Base-by-base conservation (phyloP, 345 rosid genomes). In the Hevea brasiliensis region DNA sequence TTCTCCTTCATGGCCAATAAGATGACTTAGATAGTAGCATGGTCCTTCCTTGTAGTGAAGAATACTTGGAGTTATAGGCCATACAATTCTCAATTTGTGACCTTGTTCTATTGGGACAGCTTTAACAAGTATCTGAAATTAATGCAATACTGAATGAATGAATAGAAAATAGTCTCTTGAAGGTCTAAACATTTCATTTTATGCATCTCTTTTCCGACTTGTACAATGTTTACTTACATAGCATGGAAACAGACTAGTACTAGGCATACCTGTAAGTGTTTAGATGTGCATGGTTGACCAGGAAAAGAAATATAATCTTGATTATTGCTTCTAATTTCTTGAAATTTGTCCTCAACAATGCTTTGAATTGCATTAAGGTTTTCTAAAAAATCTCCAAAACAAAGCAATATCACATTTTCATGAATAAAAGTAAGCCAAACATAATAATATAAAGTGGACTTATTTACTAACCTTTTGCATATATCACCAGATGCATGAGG, bases 41-140 rank as follows among this genome's bases (percentile, higher is more conserved):
- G 96, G 93, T 71, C 84, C 94, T 83, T 94, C 97, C 81, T 87
- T 88, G 77, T 92, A 94, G 72, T 81, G 89, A 74, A 63, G 86
- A 88, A 92, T 92, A 74, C 90, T 85, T 17, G 97, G 94, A 72
- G 94, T 81, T 35, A 94, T 84, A 47, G 98, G 98, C 98, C 98
- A 94, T 44, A 71, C 65, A 66, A 94, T 79, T 56, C 81, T 82
- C 73, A 94, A 74, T 73, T 83, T 90, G 81, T 94, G 92, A 75
- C 97, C 97, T 83, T 92, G 75, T 79, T 87, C 84, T 61, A 94
- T 85, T 54, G 98, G 98, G 79, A 94, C 87, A 73, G 88, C 75
- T 75, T 77, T 89, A 57, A 90, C 96, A 76, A 94, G 90, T 80
- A 94, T 90, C 96, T 94, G 81, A 76, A 72, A 65, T 64, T 81